Percentiles rank a stretch among this genome's conserved stretches.
phyloP scores from a whole-genome alignment of 179 eudicot genomes.

The Vitellaria paradoxa region DNA sequence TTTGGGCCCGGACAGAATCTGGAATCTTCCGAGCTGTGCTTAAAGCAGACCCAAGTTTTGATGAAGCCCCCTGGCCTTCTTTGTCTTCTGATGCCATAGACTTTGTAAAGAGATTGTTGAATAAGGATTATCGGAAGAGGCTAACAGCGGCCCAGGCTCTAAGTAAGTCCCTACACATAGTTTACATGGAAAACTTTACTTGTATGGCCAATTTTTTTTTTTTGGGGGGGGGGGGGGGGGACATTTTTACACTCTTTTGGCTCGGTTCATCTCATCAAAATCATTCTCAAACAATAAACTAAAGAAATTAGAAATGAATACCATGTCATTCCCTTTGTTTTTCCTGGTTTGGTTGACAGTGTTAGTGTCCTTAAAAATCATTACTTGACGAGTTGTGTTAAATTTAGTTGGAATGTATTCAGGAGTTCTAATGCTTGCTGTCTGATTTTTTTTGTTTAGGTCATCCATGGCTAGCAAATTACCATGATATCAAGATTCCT shows the following conservation, averaged over 20 bases:
- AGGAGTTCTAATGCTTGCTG: conserved; percentile 11
- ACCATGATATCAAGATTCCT: conserved; percentile 58
- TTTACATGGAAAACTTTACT: not conserved
- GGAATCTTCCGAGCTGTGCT: conserved; percentile 66
- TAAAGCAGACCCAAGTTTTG: conserved; percentile 61
- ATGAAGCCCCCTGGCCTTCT: conserved; percentile 68
- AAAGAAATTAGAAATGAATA: not conserved
- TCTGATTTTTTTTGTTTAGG: conserved; percentile 35
- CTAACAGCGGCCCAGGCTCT: conserved; percentile 74
- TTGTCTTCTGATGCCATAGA: conserved; percentile 61
- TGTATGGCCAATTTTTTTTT: too few species aligned
- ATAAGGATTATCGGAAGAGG: conserved; percentile 70
- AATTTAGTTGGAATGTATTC: not conserved
- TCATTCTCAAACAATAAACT: not conserved
- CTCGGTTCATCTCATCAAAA: not conserved
- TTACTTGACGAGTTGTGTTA: not conserved
- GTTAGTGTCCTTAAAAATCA: not conserved
- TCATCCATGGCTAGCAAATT: conserved; percentile 68
- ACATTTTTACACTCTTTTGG: not conserved
- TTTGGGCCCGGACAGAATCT: conserved; percentile 68
- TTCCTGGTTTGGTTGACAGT: not conserved
- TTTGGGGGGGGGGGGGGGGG: too few species aligned
- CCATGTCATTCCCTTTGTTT: not conserved
- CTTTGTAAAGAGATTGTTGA: conserved; percentile 60
- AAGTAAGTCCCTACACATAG: conserved; percentile 34